Conservation (phyloP, 2,329 filamentous ascomycete species). For the Pestalotiopsis sp. region DNA sequence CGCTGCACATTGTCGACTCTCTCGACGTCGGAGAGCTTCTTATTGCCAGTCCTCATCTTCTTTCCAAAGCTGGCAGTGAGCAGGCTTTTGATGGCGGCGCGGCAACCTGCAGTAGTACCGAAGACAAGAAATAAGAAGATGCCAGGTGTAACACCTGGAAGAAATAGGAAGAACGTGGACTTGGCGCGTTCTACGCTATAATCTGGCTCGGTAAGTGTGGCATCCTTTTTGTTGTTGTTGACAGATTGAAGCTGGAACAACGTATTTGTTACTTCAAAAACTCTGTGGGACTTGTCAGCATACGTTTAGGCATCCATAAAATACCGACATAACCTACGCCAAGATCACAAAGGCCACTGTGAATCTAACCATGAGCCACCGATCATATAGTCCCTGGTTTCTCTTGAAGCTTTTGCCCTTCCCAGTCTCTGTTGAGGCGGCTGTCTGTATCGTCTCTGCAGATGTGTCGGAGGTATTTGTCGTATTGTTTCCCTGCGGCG, state of each 20-base stretch:
- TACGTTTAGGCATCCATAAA: not conserved
- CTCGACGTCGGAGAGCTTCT: not conserved
- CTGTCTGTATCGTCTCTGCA: not conserved
- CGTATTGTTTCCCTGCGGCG: not conserved
- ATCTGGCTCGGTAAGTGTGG: constrained; percentile 13
- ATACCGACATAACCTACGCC: constrained; percentile 17
- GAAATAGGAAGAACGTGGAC: constrained; percentile 17
- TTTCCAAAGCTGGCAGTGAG: constrained; percentile 9
- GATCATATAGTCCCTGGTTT: constrained; percentile 24
- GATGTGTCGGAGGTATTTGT: not conserved
- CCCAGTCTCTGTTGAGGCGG: not conserved
- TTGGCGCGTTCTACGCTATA: constrained; percentile 17
- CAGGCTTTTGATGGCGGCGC: constrained; percentile 16
- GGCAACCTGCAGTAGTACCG: constrained; percentile 20
- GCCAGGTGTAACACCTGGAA: constrained; percentile 20
- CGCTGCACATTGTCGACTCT: not conserved
- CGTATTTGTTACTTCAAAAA: constrained; percentile 29
- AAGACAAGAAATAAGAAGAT: constrained; percentile 22
- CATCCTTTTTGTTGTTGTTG: constrained; percentile 20
- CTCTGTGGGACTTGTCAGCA: constrained; percentile 13
- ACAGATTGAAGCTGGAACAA: constrained; percentile 28
- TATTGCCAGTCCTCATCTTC: not conserved
- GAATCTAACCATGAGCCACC: constrained; percentile 31
- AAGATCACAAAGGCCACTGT: constrained; percentile 26
- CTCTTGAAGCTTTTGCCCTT: not conserved